Base-by-base conservation (phyloP, 1,139 yeast species). In the Hemisphaericaspora subhashii region DNA sequence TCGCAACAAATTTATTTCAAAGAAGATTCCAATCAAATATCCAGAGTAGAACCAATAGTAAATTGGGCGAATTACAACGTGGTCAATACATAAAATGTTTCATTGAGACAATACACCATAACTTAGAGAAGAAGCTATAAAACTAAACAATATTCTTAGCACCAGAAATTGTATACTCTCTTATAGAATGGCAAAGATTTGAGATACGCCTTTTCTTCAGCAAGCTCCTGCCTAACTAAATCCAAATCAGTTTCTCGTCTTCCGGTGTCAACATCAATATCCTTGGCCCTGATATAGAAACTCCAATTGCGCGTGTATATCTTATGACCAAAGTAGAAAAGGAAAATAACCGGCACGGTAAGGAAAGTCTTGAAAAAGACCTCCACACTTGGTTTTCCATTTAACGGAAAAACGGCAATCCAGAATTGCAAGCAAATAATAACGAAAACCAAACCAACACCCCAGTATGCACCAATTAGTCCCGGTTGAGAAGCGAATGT, bases 371-470 rank as follows among this genome's bases (percentile, higher is more conserved):
- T 66, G 61, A 83, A 83, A 71, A 83, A 83, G 37, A 62, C 67
- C 36, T 62, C 57, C 13, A 84, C 86, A 58, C 66, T 69, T 39
- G 88, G 85, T 15, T 53, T 31, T 1, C 57, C 68, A 22, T 83
- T 85, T 35, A 79, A 58, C 48, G 92, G 92, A 72, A 72, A 83
- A 39, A 83, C 65, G 8, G 90, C 86, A 44, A 81, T 73, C 88
- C 88, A 84, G 64, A 86, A 83, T 68, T 87, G 95, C 21, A 92
- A 89, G 45, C 81, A 64, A 46, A 89, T 69, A 41, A 88, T 83
- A 47, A 83, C 67, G 31, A 75, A 47, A 58, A 83, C 84, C 51
- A 88, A 62, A 12, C 64, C 39, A 13, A 80, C 60, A 33, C 95
- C 95, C 52, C 75, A 76, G 50, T 61, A 63, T 3, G 96, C 86